Conservation (phyloP, 345 rosid genomes). For the Durio zibethinus region DNA sequence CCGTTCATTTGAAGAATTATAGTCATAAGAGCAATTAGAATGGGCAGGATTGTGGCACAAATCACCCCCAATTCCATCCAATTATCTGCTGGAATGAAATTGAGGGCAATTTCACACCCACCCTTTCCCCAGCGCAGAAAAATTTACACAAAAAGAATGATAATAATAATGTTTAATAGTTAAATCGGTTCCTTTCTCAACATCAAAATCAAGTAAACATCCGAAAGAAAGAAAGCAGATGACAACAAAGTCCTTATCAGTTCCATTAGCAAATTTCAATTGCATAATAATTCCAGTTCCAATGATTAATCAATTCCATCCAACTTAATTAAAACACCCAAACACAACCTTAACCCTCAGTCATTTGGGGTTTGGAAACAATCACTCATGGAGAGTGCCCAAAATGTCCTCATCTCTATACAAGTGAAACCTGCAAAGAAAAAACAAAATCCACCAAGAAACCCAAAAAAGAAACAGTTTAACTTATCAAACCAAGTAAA, state of each 20-base stretch:
- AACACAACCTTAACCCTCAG: not conserved
- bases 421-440: slow-evolving; percentile 51
- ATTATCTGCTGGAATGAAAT: not conserved
- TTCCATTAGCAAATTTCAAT: no score
- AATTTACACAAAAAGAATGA: not conserved
- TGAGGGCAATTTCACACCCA: not conserved
- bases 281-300: not conserved
- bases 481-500: not conserved
- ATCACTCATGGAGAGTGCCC: slow-evolving; percentile 67
- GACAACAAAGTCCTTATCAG: not conserved
- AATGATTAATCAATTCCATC: slow-evolving; percentile 9
- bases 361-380: not conserved
- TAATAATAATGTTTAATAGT: not conserved
- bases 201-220: not conserved
- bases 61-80: not conserved
- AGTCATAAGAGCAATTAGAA: not conserved
- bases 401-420: slow-evolving; percentile 79
- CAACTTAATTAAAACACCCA: not conserved
- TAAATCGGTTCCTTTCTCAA: not conserved
- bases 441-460: not conserved
- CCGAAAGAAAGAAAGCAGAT: not conserved
- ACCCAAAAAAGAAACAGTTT: not conserved
- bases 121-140: not conserved
- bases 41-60: not conserved
- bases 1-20: not conserved